A percentile compares a stretch with the other conserved stretches of the same genome.
phyloP scores from a whole-genome alignment of 306 rosid genomes.

The Citrullus mucosospermus region DNA sequence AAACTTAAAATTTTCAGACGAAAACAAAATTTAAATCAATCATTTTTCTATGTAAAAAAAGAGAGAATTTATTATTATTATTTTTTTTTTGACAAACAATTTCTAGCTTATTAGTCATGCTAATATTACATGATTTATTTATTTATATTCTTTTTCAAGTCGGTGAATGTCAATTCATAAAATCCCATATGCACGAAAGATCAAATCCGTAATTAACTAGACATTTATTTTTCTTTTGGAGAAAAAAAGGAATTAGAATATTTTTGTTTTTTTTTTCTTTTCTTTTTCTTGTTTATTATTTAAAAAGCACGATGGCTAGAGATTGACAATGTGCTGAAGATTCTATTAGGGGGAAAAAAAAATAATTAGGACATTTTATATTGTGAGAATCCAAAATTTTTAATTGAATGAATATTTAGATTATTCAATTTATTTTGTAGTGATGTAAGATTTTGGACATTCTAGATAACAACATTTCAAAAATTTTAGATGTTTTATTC shows the following conservation, averaged over 20 bases:
- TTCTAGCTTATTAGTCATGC: too few species aligned
- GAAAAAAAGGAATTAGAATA: not conserved
- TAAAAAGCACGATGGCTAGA: not conserved
- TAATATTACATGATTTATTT: not conserved
- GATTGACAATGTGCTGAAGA: not conserved
- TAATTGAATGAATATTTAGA: too few species aligned
- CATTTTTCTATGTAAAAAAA: too few species aligned
- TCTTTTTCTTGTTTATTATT: not conserved
- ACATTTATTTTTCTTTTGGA: not conserved
- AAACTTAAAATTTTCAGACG: not conserved
- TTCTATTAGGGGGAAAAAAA: not conserved
- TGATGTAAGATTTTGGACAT: too few species aligned
- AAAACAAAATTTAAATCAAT: not conserved
- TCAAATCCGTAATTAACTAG: not conserved
- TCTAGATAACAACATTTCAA: too few species aligned
- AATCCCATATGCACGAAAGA: not conserved
- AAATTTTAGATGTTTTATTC: too few species aligned
- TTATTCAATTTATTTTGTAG: too few species aligned
- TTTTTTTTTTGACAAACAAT: too few species aligned
- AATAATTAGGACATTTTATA: not conserved
- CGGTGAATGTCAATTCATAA: not conserved
- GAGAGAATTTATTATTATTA: not conserved
- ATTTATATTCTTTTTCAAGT: not conserved
- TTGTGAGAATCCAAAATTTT: too few species aligned
- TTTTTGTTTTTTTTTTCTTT: too few species aligned